A percentile compares a stretch with the other conserved stretches of the same genome.
Evolutionary conservation across 164 flowering plant species (phyloP).

Genomic region (Amborella trichopoda): DNA sequence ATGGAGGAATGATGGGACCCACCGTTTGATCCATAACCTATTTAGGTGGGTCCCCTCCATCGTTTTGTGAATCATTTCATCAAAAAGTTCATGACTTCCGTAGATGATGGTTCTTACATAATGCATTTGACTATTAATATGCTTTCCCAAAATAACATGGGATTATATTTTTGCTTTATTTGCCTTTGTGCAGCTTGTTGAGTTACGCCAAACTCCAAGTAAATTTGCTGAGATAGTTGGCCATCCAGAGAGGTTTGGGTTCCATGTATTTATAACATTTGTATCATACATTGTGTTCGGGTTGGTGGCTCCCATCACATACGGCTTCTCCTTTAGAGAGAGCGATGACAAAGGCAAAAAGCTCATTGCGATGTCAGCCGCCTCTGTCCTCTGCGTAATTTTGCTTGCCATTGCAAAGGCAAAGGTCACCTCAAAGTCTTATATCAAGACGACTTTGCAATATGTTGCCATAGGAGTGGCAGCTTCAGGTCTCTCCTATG

Average conservation of each 20-base stretch:
- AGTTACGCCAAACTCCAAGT: not conserved
- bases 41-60: no score
- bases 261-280: constrained; percentile 38
- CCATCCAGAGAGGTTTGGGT: constrained; percentile 24
- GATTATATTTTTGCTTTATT: not conserved
- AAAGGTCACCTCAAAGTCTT: constrained; percentile 13
- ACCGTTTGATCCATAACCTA: no score
- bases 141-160: no score
- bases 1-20: no score
- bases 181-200: not conserved
- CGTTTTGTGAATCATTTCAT: no score
- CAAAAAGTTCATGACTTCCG: no score
- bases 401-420: constrained; percentile 36
- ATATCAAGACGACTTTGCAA: constrained; percentile 18
- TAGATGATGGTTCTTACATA: no score
- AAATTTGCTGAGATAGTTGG: constrained; percentile 28
- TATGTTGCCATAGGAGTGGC: constrained; percentile 12
- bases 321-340: constrained; percentile 35
- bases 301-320: constrained; percentile 29
- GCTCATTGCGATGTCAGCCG: constrained; percentile 28
- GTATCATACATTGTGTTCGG: constrained; percentile 51
- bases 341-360: constrained; percentile 27
- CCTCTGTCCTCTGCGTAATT: constrained; percentile 30
- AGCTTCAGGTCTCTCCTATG: constrained; percentile 27
- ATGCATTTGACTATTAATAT: no score